Evolutionary conservation across 257 asterid genomes (phyloP), one percentile per base, ranked within the genome.

Genomic region (Penstemon davidsonii): DNA sequence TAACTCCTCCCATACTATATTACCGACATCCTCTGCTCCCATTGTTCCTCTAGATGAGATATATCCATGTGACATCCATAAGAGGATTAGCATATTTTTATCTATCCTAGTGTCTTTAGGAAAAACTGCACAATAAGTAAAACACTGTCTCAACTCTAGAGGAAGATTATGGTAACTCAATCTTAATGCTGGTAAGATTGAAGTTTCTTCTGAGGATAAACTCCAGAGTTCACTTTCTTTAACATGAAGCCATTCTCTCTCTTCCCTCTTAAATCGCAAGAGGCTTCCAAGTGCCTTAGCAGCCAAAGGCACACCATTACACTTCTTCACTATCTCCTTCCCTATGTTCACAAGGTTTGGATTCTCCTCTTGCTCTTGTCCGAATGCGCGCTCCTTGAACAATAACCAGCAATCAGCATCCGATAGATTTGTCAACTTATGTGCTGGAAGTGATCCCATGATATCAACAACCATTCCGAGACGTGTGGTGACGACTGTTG

Each of bases 91-190:
- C 11, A 63, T 64, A 4, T 73, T 51, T 62, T 37, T 72, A 3
- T 13, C 13, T 40, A 80, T 65, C 5, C 5, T 3, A 40, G 37
- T 38, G 53, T 65, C 76, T 45, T 79, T 79, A 0, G 72, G 79
- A 59, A 76, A 80, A 11, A 73, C 60, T 6, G 81, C 69, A 69
- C 80, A 79, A 55, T 79, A 79, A 11, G 74, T 68, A 72, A 79
- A 79, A 44, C 81, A 72, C 6, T 45, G 78, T 60, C 80, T 75
- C 60, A 70, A 18, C 12, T 38, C 56, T 36, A 70, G 25, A 12
- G 79, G 73, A 60, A 78, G 79, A 12, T 78, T 75, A 58, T 69
- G 75, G 55, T 78, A 78, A 71, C 85, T 74, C 58, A 75, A 67
- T 7, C 65, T 59, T 63, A 82, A 19, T 15, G 69, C 77, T 8